Conservation (phyloP, 2,329 filamentous ascomycete species). For the Dendrostoma leiphaemia region DNA sequence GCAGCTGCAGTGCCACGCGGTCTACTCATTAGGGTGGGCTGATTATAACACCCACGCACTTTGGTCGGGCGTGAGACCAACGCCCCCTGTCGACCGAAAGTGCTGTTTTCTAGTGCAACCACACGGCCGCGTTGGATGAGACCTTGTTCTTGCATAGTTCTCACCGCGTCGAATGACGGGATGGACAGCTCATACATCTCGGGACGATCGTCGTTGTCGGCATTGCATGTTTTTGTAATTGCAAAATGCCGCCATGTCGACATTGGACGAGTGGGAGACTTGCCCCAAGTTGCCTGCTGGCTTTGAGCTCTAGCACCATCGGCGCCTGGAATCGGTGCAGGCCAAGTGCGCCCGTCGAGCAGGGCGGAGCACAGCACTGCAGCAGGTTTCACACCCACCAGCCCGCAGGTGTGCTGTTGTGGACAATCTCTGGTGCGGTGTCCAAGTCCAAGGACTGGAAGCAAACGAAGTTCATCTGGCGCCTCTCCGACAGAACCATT, state of each 20-base stretch:
- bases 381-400: neutral
- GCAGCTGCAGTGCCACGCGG: slow-evolving; percentile 15
- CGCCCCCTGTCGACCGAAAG: neutral
- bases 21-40: slow-evolving; percentile 16
- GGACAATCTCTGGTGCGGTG: neutral
- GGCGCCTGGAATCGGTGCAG: slow-evolving; percentile 10
- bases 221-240: neutral
- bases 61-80: neutral
- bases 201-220: slow-evolving; percentile 1
- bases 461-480: neutral
- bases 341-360: too few species aligned
- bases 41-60: slow-evolving; percentile 2
- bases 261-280: neutral
- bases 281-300: neutral
- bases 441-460: too few species aligned
- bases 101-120: slow-evolving; percentile 9
- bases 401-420: neutral
- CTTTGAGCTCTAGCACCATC: too few species aligned
- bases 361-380: neutral
- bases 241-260: neutral
- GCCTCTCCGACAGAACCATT: neutral
- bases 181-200: neutral
- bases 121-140: too few species aligned
- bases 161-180: neutral
- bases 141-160: too few species aligned